phyloP scores from a whole-genome alignment of 768 basidiomycete genomes.

The Mycena rebaudengoi region DNA sequence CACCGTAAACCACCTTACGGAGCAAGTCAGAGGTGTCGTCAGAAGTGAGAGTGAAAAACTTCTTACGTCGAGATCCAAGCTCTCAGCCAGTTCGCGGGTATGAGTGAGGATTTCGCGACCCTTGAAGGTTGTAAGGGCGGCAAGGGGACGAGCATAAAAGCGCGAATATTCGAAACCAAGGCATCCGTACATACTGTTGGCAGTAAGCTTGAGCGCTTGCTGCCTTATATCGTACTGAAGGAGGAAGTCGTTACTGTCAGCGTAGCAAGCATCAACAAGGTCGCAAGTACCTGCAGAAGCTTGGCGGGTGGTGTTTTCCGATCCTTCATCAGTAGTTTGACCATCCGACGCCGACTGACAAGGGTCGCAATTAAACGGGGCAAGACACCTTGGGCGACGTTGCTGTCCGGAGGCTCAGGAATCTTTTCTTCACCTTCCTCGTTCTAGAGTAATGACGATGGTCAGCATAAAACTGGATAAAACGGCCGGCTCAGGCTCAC shows the following conservation, averaged over 20 bases:
- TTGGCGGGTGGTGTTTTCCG: constrained; percentile 74
- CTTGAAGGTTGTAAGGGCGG: constrained; percentile 96
- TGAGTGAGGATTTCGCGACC: constrained; percentile 97
- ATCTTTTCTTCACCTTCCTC: constrained; percentile 80
- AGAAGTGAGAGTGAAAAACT: not conserved
- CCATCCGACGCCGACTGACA: constrained; percentile 87
- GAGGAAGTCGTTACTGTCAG: not conserved
- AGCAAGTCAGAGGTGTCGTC: no score
- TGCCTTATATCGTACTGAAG: constrained; percentile 95
- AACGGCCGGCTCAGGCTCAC: constrained; percentile 14
- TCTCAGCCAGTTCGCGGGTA: constrained; percentile 92
- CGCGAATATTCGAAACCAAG: constrained; percentile 97
- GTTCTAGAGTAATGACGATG: not conserved
- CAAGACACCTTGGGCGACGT: constrained; percentile 85
- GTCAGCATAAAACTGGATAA: not conserved
- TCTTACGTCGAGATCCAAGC: constrained; percentile 86
- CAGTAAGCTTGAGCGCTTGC: constrained; percentile 95
- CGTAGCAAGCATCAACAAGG: not conserved
- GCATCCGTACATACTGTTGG: constrained; percentile 99
- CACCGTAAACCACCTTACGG: constrained; percentile 99
- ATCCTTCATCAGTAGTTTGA: constrained; percentile 96
- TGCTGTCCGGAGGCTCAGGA: constrained; percentile 83
- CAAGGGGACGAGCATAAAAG: constrained; percentile 96
- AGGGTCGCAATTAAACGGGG: constrained; percentile 97
- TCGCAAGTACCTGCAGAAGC: constrained; percentile 74